Conservation (phyloP, 2,329 filamentous ascomycete genomes). For the Aspergillus clavatus region DNA sequence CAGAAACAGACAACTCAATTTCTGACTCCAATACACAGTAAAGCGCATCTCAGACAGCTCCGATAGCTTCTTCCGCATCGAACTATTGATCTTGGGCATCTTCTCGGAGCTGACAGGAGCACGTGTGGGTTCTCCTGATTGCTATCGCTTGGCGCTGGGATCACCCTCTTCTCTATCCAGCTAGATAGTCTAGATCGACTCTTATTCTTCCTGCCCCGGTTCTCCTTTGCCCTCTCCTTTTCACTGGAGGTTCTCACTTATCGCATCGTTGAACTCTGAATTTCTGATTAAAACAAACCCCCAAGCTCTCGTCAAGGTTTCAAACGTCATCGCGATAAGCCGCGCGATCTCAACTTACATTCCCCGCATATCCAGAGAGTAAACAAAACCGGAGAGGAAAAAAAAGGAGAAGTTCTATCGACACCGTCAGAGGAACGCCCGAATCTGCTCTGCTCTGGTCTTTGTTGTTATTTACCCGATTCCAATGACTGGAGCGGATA, state of each 20-base stretch:
- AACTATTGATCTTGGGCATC: background rate
- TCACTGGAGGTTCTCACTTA: background rate
- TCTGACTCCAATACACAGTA: too few species aligned
- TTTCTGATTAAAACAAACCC: too few species aligned
- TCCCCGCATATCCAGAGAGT: background rate
- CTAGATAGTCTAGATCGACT: background rate
- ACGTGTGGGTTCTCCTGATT: conserved; percentile 14
- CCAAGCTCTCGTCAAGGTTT: background rate
- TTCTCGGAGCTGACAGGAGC: conserved; percentile 9
- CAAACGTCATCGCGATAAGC: background rate
- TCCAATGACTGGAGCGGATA: conserved; percentile 11
- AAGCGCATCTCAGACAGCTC: background rate
- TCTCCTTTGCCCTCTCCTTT: conserved; percentile 14
- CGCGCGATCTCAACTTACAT: background rate
- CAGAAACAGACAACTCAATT: too few species aligned
- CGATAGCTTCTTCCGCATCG: background rate
- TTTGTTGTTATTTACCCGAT: background rate
- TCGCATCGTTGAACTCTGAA: background rate
- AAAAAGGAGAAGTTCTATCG: background rate
- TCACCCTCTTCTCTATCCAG: conserved; percentile 3
- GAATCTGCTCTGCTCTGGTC: background rate
- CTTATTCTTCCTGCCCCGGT: background rate
- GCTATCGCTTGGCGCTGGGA: conserved; percentile 17
- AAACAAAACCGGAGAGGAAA: background rate
- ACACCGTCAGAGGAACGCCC: background rate